These are phyloP conservation scores for Acer yangbiense DNA, from an alignment of 345 rosid species.

Conservation along the genomic window DNA sequence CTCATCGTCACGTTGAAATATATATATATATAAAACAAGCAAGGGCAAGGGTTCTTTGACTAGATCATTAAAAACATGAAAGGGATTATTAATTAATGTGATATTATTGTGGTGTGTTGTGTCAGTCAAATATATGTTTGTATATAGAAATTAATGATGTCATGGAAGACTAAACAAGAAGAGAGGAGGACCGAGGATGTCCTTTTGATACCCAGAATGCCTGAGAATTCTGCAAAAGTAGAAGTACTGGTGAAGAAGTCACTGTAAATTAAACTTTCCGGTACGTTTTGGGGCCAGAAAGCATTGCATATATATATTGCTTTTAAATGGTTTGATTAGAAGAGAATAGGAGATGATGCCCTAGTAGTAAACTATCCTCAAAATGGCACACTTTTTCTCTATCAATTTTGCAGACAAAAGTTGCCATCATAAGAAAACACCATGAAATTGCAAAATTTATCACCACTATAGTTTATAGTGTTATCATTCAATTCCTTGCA, in stretches of 20 bases:
- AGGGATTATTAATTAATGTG: neutral
- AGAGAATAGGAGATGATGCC: neutral
- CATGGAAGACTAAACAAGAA: neutral
- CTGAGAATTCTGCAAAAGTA: neutral
- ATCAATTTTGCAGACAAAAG: neutral
- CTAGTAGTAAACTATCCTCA: neutral
- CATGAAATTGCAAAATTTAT: neutral
- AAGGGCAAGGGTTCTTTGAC: no score
- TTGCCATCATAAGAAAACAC: neutral
- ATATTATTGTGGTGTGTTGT: neutral
- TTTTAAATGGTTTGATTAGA: neutral
- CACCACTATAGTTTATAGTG: no score
- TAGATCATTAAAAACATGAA: no score
- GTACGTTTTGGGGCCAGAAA: neutral
- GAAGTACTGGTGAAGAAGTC: neutral
- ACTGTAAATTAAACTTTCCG: neutral
- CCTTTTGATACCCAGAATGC: neutral
- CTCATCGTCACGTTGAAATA: no score
- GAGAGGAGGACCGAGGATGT: neutral
- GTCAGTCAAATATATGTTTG: neutral
- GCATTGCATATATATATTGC: neutral
- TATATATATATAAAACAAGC: no score
- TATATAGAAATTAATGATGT: neutral
- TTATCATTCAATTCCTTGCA: no score
- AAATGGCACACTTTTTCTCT: neutral